A percentile compares a stretch with the other conserved stretches of the same genome.
Evolutionary conservation across 2,329 filamentous ascomycete genomes (phyloP).

Genomic region (Colletotrichum magnum): DNA sequence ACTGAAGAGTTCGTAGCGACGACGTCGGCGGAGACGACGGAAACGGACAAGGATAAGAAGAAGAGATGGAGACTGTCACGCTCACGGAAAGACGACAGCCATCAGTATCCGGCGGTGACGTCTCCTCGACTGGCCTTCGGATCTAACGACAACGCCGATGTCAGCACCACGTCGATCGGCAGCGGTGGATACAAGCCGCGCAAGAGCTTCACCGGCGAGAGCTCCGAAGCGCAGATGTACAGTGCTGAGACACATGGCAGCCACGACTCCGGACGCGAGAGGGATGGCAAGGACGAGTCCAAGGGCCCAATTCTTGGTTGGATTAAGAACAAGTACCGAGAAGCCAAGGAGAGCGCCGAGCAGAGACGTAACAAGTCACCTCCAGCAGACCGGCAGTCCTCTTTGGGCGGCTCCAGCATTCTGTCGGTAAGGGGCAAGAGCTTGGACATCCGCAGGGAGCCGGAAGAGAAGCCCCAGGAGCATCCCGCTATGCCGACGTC

Average conservation of each 20-base stretch:
- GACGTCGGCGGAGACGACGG: conserved; percentile 49
- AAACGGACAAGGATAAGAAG: conserved; percentile 77
- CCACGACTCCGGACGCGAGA: conserved; percentile 52
- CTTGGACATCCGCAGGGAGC: conserved; percentile 55
- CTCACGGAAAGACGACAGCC: conserved; percentile 68
- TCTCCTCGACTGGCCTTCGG: conserved; percentile 66
- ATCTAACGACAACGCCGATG: conserved; percentile 73
- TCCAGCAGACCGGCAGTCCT: conserved; percentile 55
- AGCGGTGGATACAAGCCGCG: conserved; percentile 67
- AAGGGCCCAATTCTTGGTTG: conserved; percentile 67
- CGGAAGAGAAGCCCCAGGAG: conserved; percentile 46
- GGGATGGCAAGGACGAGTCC: conserved; percentile 62
- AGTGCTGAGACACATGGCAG: conserved; percentile 56
- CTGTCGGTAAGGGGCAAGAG: conserved; percentile 55
- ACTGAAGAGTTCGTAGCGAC: conserved; percentile 68
- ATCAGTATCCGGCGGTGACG: conserved; percentile 57
- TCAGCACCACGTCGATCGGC: conserved; percentile 77
- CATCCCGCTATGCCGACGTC: conserved; percentile 18
- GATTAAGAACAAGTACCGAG: conserved; percentile 73
- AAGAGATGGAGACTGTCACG: conserved; percentile 81
- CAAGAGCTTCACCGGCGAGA: conserved; percentile 67
- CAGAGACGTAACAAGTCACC: conserved; percentile 71
- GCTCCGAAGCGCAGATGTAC: conserved; percentile 60
- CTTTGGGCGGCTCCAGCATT: conserved; percentile 45
- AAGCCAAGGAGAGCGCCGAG: conserved; percentile 70